phyloP scores from a whole-genome alignment of 2,329 filamentous ascomycete species.

The Hortaea sp. region DNA sequence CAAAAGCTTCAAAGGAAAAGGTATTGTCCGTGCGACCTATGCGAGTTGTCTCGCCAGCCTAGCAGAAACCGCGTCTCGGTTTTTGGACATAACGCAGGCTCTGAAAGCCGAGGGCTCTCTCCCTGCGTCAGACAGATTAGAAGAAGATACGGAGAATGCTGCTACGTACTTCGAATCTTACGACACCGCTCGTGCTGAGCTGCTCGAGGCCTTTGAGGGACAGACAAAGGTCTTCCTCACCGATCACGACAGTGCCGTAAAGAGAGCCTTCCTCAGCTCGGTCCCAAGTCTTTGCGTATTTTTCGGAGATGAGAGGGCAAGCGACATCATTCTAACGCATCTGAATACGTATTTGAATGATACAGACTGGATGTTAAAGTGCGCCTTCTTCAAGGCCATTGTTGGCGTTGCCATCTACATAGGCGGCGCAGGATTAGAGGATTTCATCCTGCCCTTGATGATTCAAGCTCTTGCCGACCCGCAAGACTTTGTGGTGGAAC shows the following conservation, averaged over 20 bases:
- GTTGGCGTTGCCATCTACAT: conserved; percentile 87
- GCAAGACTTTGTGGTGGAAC: conserved; percentile 89
- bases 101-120: conserved; percentile 75
- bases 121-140: conserved; percentile 64
- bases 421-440: conserved; percentile 79
- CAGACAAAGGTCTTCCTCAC: conserved; percentile 87
- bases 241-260: conserved; percentile 74
- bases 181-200: conserved; percentile 73
- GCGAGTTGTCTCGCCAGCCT: conserved; percentile 85
- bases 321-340: conserved; percentile 92
- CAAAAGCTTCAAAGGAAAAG: conserved; percentile 36
- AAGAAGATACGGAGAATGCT: conserved; percentile 53
- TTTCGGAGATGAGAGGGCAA: conserved; percentile 82
- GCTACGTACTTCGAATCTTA: conserved; percentile 71
- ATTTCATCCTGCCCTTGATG: conserved; percentile 93
- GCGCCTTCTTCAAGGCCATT: conserved; percentile 90
- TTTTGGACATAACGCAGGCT: conserved; percentile 84
- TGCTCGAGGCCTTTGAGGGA: conserved; percentile 72
- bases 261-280: conserved; percentile 81
- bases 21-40: conserved; percentile 79
- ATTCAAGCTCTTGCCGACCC: conserved; percentile 85
- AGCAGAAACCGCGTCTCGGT: conserved; percentile 72
- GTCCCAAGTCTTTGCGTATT: conserved; percentile 90
- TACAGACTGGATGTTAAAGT: conserved; percentile 91
- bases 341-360: conserved; percentile 96